phyloP scores from a whole-genome alignment of 2,329 filamentous ascomycete species.

The Colletotrichum truncatum region DNA sequence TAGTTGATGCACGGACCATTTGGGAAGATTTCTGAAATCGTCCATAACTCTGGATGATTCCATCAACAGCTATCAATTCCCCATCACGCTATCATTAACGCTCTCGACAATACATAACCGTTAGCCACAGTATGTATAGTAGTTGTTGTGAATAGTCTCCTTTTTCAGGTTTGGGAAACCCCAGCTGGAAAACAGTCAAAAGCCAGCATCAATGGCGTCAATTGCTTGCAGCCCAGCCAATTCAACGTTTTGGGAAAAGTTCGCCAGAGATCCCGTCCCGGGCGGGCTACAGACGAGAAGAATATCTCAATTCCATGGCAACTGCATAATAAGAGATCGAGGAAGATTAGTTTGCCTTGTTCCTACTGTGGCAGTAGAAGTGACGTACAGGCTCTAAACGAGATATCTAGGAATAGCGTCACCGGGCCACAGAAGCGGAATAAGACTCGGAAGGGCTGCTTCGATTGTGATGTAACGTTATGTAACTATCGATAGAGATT shows the following conservation, averaged over 20 bases:
- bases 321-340: not conserved
- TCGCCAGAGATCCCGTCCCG: not conserved
- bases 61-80: too few relatives aligned
- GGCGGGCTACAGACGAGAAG: not conserved
- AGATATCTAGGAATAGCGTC: not conserved
- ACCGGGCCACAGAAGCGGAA: too few relatives aligned
- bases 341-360: not conserved
- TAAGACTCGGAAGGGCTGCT: too few relatives aligned
- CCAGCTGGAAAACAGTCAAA: not conserved
- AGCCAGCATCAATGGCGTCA: not conserved
- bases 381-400: not conserved
- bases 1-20: too few relatives aligned
- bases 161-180: not conserved
- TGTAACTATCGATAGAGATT: too few relatives aligned
- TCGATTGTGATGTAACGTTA: too few relatives aligned
- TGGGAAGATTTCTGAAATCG: too few relatives aligned
- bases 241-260: not conserved
- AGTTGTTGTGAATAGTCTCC: not conserved
- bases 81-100: too few relatives aligned
- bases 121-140: too few relatives aligned
- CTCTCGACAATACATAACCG: too few relatives aligned
- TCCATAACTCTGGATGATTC: too few relatives aligned
- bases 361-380: not conserved
- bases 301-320: not conserved
- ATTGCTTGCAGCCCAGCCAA: not conserved